These are phyloP conservation scores for Solanum pennellii DNA, from an alignment of 257 asterid genomes.

Conservation along the genomic window DNA sequence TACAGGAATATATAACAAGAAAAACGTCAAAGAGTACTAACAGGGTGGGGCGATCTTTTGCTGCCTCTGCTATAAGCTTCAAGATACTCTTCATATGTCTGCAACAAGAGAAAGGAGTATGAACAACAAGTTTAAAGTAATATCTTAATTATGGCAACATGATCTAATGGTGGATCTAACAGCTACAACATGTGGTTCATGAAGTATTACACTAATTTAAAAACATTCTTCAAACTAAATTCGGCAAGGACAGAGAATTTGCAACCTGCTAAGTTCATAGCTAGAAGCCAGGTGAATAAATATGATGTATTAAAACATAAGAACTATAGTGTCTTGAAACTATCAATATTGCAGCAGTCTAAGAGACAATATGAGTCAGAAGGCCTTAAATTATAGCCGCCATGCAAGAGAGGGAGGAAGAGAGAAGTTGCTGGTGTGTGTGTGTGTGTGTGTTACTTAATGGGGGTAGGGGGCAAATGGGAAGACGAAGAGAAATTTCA, in stretches of 20 bases:
- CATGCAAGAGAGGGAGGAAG: background rate
- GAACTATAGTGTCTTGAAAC: background rate
- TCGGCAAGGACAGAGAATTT: background rate
- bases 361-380: background rate
- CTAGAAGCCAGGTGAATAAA: background rate
- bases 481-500: background rate
- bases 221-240: background rate
- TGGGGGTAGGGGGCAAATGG: background rate
- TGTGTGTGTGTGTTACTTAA: background rate
- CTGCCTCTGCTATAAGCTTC: slow-evolving; percentile 64
- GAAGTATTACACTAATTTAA: background rate
- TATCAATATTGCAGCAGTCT: background rate
- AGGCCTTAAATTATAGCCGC: background rate
- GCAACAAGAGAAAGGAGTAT: slow-evolving; percentile 15
- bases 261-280: background rate
- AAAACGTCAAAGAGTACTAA: slow-evolving; percentile 27
- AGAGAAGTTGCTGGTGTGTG: background rate
- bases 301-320: background rate
- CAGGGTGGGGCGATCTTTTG: slow-evolving; percentile 41
- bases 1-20: background rate
- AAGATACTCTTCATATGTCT: slow-evolving; percentile 93
- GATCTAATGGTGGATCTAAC: background rate
- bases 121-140: background rate
- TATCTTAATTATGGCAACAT: background rate
- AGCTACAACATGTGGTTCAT: background rate